Conservation (phyloP, 805 yeast genomes). For the Teunomyces funiuensis region DNA sequence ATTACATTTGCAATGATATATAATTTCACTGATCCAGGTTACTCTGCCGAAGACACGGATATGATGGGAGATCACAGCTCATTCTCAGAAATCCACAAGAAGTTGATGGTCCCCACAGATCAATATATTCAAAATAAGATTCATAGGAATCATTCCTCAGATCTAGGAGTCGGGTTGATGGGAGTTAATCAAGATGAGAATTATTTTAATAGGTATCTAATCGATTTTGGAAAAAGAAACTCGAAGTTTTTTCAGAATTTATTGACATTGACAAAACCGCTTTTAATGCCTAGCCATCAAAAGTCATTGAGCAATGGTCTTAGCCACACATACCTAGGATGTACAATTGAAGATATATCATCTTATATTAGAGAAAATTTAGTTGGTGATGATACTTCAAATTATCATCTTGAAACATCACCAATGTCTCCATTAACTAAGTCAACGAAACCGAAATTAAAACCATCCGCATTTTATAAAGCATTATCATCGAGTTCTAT, state of each 20-base stretch:
- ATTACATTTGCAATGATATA: conserved; percentile 29
- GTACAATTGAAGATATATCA: conserved; percentile 31
- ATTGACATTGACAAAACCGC: conserved; percentile 20
- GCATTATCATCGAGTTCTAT: conserved; percentile 13
- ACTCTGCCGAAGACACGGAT: conserved; percentile 25
- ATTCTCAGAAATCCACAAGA: conserved; percentile 28
- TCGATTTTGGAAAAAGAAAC: conserved; percentile 19
- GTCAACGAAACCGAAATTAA: conserved; percentile 6
- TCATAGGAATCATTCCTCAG: conserved; percentile 16
- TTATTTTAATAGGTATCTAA: conserved; percentile 14
- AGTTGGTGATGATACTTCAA: neutral
- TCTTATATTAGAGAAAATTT: conserved; percentile 20
- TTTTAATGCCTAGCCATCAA: conserved; percentile 27
- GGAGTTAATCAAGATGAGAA: conserved; percentile 12
- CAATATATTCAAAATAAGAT: conserved; percentile 27
- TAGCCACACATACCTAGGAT: conserved; percentile 21
- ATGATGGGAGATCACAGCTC: conserved; percentile 19
- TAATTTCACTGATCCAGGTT: conserved; percentile 35
- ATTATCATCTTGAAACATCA: neutral
- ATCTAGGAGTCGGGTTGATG: conserved; percentile 21
- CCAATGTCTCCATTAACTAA: neutral
- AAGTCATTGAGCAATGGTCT: conserved; percentile 20
- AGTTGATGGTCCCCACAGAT: conserved; percentile 34
- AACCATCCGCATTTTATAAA: conserved; percentile 9
- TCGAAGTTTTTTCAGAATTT: conserved; percentile 20